A percentile compares a stretch with the other conserved stretches of the same genome.
phyloP scores from a whole-genome alignment of 2,329 filamentous ascomycete genomes.

The Apiospora aurea region DNA sequence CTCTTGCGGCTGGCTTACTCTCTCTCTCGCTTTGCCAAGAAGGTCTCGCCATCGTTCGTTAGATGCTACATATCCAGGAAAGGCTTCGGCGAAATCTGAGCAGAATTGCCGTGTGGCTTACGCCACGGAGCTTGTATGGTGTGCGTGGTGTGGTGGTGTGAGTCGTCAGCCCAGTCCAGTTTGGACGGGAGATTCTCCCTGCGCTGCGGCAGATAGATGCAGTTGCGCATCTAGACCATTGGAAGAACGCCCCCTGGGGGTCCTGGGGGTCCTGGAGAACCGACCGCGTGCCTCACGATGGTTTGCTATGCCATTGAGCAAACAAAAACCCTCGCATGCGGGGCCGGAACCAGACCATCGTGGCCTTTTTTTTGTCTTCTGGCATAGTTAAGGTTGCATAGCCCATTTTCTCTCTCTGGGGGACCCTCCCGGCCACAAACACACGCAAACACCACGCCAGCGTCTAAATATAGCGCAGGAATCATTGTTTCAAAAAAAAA shows the following conservation, averaged over 20 bases:
- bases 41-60: not conserved
- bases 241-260: not conserved
- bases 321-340: not conserved
- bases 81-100: not conserved
- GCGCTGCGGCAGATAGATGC: slow-evolving; percentile 6
- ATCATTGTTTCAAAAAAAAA: slow-evolving; percentile 9
- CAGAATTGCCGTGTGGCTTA: slow-evolving; percentile 3
- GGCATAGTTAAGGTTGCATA: slow-evolving; percentile 13
- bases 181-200: not conserved
- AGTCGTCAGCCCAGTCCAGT: not conserved
- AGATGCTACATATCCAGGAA: no score
- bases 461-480: slow-evolving; percentile 2
- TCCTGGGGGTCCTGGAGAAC: no score
- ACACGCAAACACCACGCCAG: not conserved
- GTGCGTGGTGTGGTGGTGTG: not conserved
- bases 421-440: slow-evolving; percentile 6
- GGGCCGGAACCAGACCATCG: not conserved
- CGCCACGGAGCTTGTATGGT: not conserved
- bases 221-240: not conserved
- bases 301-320: not conserved
- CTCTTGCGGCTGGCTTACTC: not conserved
- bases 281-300: not conserved
- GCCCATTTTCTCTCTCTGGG: not conserved
- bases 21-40: no score
- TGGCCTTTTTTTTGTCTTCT: not conserved